Evolutionary conservation across 306 rosid species (phyloP).

Genomic region (Quercus rubra): DNA sequence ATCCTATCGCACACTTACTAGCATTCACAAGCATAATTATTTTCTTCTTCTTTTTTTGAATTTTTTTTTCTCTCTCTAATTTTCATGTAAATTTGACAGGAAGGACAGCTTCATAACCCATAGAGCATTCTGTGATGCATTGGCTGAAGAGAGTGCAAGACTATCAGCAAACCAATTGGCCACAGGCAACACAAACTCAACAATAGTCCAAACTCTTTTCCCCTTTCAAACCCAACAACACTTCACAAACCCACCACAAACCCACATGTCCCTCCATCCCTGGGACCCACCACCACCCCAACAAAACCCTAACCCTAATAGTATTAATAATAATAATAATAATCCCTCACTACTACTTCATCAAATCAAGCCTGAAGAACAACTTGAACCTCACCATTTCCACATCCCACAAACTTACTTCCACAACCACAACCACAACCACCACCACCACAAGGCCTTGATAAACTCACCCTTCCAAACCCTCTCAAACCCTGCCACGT

Average conservation of each 20-base stretch:
- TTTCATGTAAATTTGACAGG: constrained; percentile 30
- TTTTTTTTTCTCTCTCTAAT: neutral
- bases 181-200: constrained; percentile 15
- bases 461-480: constrained; percentile 38
- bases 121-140: constrained; percentile 93
- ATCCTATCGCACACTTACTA: no score
- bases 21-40: neutral
- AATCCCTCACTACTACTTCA: neutral
- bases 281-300: constrained; percentile 46
- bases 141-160: constrained; percentile 94
- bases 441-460: constrained; percentile 19
- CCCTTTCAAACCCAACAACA: constrained; percentile 39
- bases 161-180: constrained; percentile 50
- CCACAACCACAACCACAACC: constrained; percentile 16
- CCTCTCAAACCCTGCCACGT: constrained; percentile 39
- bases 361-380: constrained; percentile 46
- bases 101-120: constrained; percentile 97
- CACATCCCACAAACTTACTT: constrained; percentile 20
- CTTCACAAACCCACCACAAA: constrained; percentile 22
- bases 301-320: constrained; percentile 79
- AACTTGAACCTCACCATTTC: constrained; percentile 15
- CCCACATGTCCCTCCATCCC: constrained; percentile 21
- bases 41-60: neutral
- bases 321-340: no score
- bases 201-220: constrained; percentile 38